Evolutionary conservation across 495 filamentous ascomycete genomes (phyloP).

Genomic region (Aspergillus nanangensis): DNA sequence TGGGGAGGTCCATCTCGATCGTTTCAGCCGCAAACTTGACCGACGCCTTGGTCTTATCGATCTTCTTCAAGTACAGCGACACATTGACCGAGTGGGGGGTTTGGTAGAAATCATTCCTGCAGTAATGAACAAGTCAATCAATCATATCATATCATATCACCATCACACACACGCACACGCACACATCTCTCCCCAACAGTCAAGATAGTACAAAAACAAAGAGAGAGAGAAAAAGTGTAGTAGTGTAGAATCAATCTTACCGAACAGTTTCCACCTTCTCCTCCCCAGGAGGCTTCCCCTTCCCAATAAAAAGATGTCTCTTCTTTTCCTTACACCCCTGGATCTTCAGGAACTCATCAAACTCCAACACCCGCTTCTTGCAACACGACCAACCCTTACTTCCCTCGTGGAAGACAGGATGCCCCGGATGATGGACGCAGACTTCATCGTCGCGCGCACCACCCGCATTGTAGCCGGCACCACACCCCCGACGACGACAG

Average conservation of each 20-base stretch:
- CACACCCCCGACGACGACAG: conserved; percentile 77
- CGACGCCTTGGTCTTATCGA: conserved; percentile 71
- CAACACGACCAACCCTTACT: conserved; percentile 97
- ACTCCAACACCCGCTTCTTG: conserved; percentile 91
- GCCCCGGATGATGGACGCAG: conserved; percentile 82
- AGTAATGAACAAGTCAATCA: neutral
- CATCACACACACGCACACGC: too few relatives aligned
- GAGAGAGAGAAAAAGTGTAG: neutral
- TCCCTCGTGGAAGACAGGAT: conserved; percentile 92
- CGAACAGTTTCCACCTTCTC: conserved; percentile 63
- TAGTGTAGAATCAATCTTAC: conserved; percentile 36
- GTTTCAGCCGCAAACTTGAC: conserved; percentile 59
- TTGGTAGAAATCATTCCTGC: conserved; percentile 91
- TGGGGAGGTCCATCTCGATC: conserved; percentile 74
- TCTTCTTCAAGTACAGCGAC: conserved; percentile 94
- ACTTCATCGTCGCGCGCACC: conserved; percentile 63
- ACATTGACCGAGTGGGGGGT: conserved; percentile 80
- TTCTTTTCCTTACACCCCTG: conserved; percentile 80
- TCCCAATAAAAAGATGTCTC: conserved; percentile 83
- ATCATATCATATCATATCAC: neutral
- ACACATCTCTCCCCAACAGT: neutral
- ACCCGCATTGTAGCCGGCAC: conserved; percentile 54
- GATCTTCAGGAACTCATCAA: conserved; percentile 96
- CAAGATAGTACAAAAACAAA: neutral
- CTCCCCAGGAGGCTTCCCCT: conserved; percentile 56